phyloP scores from a whole-genome alignment of 192 early-diverging fungal species.

The Podila horticola region DNA sequence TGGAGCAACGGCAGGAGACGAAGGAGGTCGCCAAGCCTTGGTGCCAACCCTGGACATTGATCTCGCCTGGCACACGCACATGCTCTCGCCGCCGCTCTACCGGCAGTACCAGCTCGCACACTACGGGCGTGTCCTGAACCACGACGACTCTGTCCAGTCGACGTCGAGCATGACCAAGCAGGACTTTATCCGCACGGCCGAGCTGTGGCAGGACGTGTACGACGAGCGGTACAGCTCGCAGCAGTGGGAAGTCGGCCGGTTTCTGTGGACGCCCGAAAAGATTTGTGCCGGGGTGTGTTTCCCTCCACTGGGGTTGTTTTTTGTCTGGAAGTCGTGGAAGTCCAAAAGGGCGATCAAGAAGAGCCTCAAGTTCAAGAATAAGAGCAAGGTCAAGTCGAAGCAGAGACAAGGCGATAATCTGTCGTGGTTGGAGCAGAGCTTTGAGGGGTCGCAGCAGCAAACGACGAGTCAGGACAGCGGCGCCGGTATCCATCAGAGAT shows the following conservation, averaged over 20 bases:
- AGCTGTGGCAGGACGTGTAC: slow-evolving; percentile 62
- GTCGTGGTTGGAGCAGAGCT: neutral
- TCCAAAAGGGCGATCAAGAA: slow-evolving; percentile 29
- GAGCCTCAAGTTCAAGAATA: slow-evolving; percentile 1
- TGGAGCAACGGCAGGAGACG: slow-evolving; percentile 21
- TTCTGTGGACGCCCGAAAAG: slow-evolving; percentile 29
- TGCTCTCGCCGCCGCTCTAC: slow-evolving; percentile 64
- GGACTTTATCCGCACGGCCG: slow-evolving; percentile 55
- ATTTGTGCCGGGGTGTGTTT: slow-evolving; percentile 28
- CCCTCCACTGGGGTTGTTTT: slow-evolving; percentile 41
- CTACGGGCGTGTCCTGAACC: slow-evolving; percentile 64
- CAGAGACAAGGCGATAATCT: neutral
- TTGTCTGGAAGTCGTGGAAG: slow-evolving; percentile 30
- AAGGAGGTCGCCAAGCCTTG: slow-evolving; percentile 33
- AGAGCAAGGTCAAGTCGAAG: slow-evolving; percentile 4
- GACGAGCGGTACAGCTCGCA: slow-evolving; percentile 54
- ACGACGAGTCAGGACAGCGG: too few species aligned
- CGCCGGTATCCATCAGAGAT: neutral
- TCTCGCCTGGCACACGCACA: slow-evolving; percentile 77
- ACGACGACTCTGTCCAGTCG: slow-evolving; percentile 67
- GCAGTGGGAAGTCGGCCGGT: slow-evolving; percentile 5
- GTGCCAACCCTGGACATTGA: slow-evolving; percentile 78
- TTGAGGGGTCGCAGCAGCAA: too few species aligned
- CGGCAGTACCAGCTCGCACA: slow-evolving; percentile 59
- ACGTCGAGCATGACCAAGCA: slow-evolving; percentile 41